Percentiles rank a stretch among this genome's conserved stretches.
Conservation (phyloP, 352 stramenopile genomes). For the Phytopythium sindhum region DNA sequence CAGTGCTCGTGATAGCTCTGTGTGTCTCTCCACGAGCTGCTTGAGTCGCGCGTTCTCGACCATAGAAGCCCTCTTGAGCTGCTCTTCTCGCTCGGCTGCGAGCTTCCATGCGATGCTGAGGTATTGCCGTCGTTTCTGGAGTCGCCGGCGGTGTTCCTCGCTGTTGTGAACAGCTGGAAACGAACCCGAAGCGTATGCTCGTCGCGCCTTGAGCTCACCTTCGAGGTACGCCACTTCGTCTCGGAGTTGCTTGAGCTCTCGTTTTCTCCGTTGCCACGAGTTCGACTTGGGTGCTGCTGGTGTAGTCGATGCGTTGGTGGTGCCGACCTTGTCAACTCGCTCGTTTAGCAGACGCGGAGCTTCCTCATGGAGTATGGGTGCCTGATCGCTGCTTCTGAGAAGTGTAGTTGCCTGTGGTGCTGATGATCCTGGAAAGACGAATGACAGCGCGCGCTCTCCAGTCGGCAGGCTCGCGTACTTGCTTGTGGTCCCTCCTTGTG, state of each 20-base stretch:
- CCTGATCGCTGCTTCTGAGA: too few species aligned
- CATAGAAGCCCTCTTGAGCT: background rate
- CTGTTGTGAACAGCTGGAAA: background rate
- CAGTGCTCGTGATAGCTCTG: background rate
- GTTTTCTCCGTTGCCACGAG: background rate
- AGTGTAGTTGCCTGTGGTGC: background rate
- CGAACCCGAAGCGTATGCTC: background rate
- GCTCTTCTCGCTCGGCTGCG: constrained; percentile 8
- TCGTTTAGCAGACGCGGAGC: background rate
- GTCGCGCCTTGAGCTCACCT: background rate
- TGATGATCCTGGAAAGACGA: background rate
- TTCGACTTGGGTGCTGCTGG: background rate
- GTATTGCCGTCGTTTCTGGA: background rate
- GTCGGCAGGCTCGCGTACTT: background rate
- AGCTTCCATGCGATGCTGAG: background rate
- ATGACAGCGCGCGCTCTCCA: too few species aligned
- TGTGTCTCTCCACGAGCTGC: background rate
- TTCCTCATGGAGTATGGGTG: too few species aligned
- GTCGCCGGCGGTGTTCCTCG: background rate
- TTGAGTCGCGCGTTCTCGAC: background rate
- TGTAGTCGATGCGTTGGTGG: too few species aligned
- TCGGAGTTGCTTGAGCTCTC: background rate
- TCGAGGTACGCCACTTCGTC: constrained; percentile 1
- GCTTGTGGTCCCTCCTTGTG: background rate
- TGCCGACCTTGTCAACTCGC: background rate